Evolutionary conservation across 352 stramenopile genomes (phyloP).

Genomic region (Pythium aquatile): DNA sequence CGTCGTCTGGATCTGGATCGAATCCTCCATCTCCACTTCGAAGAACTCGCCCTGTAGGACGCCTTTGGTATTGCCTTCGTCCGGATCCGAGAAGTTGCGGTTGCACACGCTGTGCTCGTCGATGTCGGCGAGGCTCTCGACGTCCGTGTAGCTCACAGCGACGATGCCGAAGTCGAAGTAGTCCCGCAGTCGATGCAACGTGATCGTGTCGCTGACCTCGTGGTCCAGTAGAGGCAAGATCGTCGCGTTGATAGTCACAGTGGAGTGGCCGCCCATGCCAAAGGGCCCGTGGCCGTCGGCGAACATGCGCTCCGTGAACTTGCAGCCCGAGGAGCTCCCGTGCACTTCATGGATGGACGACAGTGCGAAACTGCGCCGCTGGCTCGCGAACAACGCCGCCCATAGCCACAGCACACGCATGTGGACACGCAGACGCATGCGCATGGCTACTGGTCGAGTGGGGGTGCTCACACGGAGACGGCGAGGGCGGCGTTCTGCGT

Average conservation of each 20-base stretch:
- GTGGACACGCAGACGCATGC: not conserved
- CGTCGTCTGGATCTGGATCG: constrained; percentile 39
- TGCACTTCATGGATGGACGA: constrained; percentile 63
- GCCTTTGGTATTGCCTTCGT: constrained; percentile 36
- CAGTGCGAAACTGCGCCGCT: constrained; percentile 30
- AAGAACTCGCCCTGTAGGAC: constrained; percentile 64
- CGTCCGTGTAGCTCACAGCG: constrained; percentile 58
- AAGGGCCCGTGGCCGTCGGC: constrained; percentile 57
- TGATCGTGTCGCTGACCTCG: constrained; percentile 70
- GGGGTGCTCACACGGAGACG: not conserved
- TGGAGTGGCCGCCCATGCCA: constrained; percentile 44
- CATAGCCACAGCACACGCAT: constrained; percentile 30
- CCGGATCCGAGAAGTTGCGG: constrained; percentile 56
- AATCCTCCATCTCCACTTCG: constrained; percentile 34
- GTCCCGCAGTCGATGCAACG: constrained; percentile 57
- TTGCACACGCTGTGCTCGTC: constrained; percentile 57
- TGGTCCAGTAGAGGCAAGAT: constrained; percentile 46
- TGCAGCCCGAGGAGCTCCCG: constrained; percentile 53
- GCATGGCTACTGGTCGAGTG: not conserved
- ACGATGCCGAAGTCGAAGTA: constrained; percentile 83
- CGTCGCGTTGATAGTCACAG: constrained; percentile 45
- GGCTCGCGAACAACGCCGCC: constrained; percentile 27
- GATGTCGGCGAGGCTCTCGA: constrained; percentile 36
- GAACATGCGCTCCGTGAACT: constrained; percentile 82
- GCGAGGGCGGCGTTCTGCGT: not conserved